Base-by-base conservation (phyloP, 176 grass and related monocot genomes). In the Eleusine indica region DNA sequence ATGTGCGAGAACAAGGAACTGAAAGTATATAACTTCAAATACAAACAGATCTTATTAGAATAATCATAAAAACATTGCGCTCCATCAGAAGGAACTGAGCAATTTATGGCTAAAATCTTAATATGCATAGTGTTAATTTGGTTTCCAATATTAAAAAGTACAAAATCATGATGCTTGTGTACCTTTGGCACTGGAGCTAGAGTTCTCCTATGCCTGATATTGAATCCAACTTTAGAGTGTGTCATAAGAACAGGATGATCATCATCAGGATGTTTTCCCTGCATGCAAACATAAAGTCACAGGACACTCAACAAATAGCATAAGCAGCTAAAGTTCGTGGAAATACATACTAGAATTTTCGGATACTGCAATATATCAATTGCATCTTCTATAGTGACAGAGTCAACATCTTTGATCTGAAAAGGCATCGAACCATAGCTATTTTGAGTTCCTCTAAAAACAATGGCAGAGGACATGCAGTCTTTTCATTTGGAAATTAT, bases 191-290 rank as follows among this genome's bases (percentile, higher is more conserved):
- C 66, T 65, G 89, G 74, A 75, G 87, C 87, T 67, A 90, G 16
- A 74, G 68, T 87, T 82, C 71, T 86, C 58, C 93, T 90, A 79
- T 98, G 96, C 74, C 79, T 94, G 61, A 98, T 40, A 46, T 60
- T 80, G 80, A 65, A 98, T 82, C 96, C 96, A 84, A 53, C 56
- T 85, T 95, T 93, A 88, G 96, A 95, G 77, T 91, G 80, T 17
- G 96, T 77, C 17, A 98, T 80, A 75, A 93, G 19, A 81, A 98
- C 96, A 75, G 87, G 85, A 68, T 71, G 61, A 12, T 84, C 70
- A 81, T 95, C 96, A 58, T 95, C 83, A 41, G 96, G 93, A 64
- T 98, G 96, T 17, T 90, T 86, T 71, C 96, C 96, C 96, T 98
- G 81, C 76, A 87, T 64, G 53, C 32, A 70, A 86, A 58, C 29